Base-by-base conservation (phyloP, 1,139 yeast species). In the Suhomyces chickasaworum region DNA sequence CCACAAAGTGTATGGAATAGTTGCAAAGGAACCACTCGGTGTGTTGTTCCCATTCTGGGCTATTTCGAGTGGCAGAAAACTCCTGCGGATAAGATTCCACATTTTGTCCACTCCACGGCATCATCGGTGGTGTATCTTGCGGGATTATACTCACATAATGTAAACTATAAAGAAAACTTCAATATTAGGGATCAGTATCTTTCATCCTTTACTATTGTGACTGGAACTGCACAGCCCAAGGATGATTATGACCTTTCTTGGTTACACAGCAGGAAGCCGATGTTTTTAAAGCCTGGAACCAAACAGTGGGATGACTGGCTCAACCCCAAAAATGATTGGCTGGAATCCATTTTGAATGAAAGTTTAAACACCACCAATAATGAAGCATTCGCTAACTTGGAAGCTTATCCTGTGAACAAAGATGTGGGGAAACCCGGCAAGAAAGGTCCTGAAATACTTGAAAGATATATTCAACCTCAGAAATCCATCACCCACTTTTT, bases 181-280 rank as follows among this genome's bases (percentile, higher is more conserved):
- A 59, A 56, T 7, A 42, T 53, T 10, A 56, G 66, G 12, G 57
- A 45, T 46, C 50, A 52, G 3, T 67, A 59, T 42, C 52, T 78
- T 15, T 77, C 79, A 22, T 77, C 86, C 0, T 90, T 79, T 56
- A 83, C 96, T 0, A 80, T 90, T 1, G 72, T 89, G 3, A 90
- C 97, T 0, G 86, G 86, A 0, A 78, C 81, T 0, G 93, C 96
- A 0, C 75, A 80, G 0, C 61, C 66, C 15, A 53, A 57, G 4
- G 79, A 72, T 44, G 45, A 53, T 7, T 64, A 75, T 31, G 78
- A 77, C 47, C 56, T 89, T 48, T 66, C 73, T 36, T 86, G 91
- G 89, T 65, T 90, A 4, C 97, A 90, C 60, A 63, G 69, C 1
- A 70, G 97, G 22, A 89, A 88, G 79, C 97, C 97, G 0, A 71